Evolutionary conservation across 1,284 basidiomycete genomes (phyloP), one percentile per base, ranked within the genome.

Genomic region (Marasmius oreades): DNA sequence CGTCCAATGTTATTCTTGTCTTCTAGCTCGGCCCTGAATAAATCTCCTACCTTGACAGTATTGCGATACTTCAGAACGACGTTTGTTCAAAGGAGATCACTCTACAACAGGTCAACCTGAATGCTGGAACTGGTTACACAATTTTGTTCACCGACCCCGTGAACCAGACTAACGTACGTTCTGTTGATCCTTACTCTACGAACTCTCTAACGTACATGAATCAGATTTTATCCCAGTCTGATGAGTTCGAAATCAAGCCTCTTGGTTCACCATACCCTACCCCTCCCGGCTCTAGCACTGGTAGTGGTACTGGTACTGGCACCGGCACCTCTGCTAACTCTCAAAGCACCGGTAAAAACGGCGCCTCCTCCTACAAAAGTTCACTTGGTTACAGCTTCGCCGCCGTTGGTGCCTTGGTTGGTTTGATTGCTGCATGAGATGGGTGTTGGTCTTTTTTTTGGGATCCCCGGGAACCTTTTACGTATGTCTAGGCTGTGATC

Each of bases 241-340:
- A 80, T 55, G 64, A 71, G 10, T 92, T 92, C 70, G 82, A 86
- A 67, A 81, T 92, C 72, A 86, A 87, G 67, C 64, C 85, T 12
- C 62, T 73, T 42, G 83, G 82, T 52, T 77, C 89, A 12, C 10
- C 76, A 7, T 92, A 88, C 70, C 86, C 89, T 18, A 34, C 47
- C 2, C 48, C 60, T 26, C 54, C 66, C 11, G 42, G 61, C 20
- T 64, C 77, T 14, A 61, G 75, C 3, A 66, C 76, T 20, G 68
- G 76, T 16, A 70, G 76, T 20, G 68, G 71, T 23, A 63, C 69
- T 2, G 62, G 63, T 46, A 5, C 28, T 10, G 28, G 28, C 10
- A 31, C 28, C 28, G 55, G 54, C 28, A 59, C 61, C 43, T 55
- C 66, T 2, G 56, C 61, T 60, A 63, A 57, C 5, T 63, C 73